Percentiles rank a stretch among this genome's conserved stretches.
phyloP scores from a whole-genome alignment of 2,329 filamentous ascomycete species.

The Penicillium sp. region DNA sequence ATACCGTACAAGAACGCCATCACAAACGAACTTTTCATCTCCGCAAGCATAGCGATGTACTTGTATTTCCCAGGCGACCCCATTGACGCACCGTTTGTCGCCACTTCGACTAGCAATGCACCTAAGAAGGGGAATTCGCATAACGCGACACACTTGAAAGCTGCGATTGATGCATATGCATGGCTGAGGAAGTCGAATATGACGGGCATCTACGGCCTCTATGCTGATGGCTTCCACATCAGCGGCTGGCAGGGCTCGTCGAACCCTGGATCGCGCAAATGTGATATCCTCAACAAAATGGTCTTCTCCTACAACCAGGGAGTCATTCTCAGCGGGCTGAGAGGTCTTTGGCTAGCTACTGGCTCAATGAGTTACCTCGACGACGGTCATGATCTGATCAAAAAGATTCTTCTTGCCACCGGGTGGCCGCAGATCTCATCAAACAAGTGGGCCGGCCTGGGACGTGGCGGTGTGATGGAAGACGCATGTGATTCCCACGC shows the following conservation, averaged over 20 bases:
- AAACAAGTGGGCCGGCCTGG: conserved; percentile 68
- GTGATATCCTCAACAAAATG: conserved; percentile 80
- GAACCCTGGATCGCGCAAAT: conserved; percentile 65
- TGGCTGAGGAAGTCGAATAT: conserved; percentile 81
- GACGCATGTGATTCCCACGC: conserved; percentile 76
- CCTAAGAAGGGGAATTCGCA: conserved; percentile 40
- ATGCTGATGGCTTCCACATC: conserved; percentile 87
- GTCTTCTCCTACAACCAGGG: conserved; percentile 97
- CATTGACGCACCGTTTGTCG: conserved; percentile 66
- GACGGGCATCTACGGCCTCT: conserved; percentile 72
- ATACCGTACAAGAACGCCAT: conserved; percentile 93
- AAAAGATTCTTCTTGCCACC: conserved; percentile 71
- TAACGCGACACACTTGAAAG: conserved; percentile 66
- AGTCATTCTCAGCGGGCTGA: conserved; percentile 76
- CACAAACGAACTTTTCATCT: conserved; percentile 86
- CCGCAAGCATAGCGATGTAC: conserved; percentile 86
- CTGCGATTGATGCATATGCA: conserved; percentile 72
- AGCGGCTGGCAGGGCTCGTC: conserved; percentile 57
- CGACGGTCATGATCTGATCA: conserved; percentile 76
- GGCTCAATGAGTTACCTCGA: conserved; percentile 67
- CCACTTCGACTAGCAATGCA: conserved; percentile 19
- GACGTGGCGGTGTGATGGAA: conserved; percentile 76
- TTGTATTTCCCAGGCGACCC: conserved; percentile 79
- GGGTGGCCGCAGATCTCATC: conserved; percentile 59
- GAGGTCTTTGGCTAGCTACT: conserved; percentile 76